These are phyloP conservation scores for Saccharomyces hybrid DNA, from an alignment of 1,139 yeast genomes.

Conservation along the genomic window DNA sequence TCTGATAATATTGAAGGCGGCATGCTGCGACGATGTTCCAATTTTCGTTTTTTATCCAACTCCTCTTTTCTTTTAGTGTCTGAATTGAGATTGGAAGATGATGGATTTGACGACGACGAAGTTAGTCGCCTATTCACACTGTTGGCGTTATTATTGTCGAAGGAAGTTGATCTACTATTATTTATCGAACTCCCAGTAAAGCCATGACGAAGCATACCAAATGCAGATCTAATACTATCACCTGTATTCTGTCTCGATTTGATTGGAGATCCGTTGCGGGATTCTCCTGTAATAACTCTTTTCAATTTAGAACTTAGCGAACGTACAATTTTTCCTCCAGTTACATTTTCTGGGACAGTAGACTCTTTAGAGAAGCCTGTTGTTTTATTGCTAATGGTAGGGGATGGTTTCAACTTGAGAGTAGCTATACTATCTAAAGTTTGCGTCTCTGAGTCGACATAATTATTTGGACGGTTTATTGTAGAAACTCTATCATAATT, in stretches of 20 bases:
- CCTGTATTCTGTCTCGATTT: conserved; percentile 23
- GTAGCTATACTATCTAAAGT: conserved; percentile 12
- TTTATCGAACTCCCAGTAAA: conserved; percentile 8
- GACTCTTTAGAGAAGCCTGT: not conserved
- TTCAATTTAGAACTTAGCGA: conserved; percentile 15
- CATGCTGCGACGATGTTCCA: not conserved
- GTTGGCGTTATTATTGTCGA: conserved; percentile 3
- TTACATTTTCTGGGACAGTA: conserved; percentile 7
- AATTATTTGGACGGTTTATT: conserved; percentile 5
- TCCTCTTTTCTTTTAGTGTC: not conserved
- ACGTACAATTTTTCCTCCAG: conserved; percentile 17
- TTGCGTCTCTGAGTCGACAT: conserved; percentile 26
- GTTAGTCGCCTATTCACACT: not conserved
- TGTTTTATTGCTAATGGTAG: not conserved
- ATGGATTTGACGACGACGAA: not conserved
- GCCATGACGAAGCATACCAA: conserved; percentile 16
- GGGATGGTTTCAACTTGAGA: not conserved
- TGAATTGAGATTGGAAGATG: not conserved
- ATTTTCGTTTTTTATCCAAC: not conserved
- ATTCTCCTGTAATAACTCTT: conserved; percentile 17
- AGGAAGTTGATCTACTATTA: conserved; percentile 7
- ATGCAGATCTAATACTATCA: conserved; percentile 27
- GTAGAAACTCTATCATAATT: not conserved
- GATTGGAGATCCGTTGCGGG: conserved; percentile 14
- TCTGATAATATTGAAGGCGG: conserved; percentile 4